A percentile compares a stretch with the other conserved stretches of the same genome.
Conservation (phyloP, 768 basidiomycete genomes). For the Lentinula aciculospora region DNA sequence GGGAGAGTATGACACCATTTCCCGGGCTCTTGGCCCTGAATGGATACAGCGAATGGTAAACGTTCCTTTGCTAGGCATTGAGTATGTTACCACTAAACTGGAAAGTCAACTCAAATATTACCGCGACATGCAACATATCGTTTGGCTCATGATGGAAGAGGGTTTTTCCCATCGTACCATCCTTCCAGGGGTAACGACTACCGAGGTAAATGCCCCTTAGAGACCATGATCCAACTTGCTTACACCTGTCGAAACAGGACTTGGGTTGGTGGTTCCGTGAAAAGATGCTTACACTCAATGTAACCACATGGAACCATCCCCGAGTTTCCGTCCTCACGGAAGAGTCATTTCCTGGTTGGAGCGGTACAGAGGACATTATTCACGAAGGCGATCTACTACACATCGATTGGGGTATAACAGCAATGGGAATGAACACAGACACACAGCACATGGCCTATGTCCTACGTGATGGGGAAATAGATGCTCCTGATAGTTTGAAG, state of each 20-base stretch:
- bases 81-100: slow-evolving; percentile 39
- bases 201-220: slow-evolving; percentile 15
- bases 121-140: slow-evolving; percentile 39
- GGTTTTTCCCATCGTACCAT: slow-evolving; percentile 41
- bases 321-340: slow-evolving; percentile 39
- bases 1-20: slow-evolving; percentile 36
- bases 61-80: slow-evolving; percentile 40
- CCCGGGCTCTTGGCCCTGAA: slow-evolving; percentile 28
- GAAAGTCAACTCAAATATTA: slow-evolving; percentile 38
- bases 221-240: not conserved
- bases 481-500: slow-evolving; percentile 36
- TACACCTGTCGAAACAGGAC: slow-evolving; percentile 25
- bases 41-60: slow-evolving; percentile 38
- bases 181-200: slow-evolving; percentile 37
- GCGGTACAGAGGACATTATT: slow-evolving; percentile 32
- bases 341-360: slow-evolving; percentile 36
- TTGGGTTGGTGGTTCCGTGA: slow-evolving; percentile 52
- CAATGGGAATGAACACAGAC: slow-evolving; percentile 51
- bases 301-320: slow-evolving; percentile 49
- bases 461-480: slow-evolving; percentile 35
- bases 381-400: slow-evolving; percentile 46
- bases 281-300: slow-evolving; percentile 39
- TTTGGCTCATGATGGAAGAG: slow-evolving; percentile 49
- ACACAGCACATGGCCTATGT: slow-evolving; percentile 55
- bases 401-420: slow-evolving; percentile 50